Percentiles rank a stretch among this genome's conserved stretches.
Conservation (phyloP, 371 early-diverging fungal genomes). For the Mortierella sp. region DNA sequence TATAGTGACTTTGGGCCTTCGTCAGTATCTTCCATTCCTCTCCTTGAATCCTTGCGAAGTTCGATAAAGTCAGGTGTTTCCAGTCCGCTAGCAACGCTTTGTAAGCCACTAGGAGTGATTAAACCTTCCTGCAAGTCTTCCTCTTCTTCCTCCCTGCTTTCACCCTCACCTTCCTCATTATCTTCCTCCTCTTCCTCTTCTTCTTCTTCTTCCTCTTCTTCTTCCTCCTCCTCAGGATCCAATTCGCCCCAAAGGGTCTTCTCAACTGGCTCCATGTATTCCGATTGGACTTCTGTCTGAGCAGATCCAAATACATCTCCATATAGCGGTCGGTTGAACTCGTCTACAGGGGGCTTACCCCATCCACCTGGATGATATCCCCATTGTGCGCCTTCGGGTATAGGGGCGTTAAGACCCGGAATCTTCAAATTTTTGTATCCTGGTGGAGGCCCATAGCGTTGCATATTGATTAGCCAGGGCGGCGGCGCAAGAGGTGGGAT, state of each 20-base stretch:
- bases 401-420: constrained; percentile 97
- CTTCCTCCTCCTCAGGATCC: constrained; percentile 74
- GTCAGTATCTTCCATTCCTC: constrained; percentile 41
- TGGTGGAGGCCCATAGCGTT: constrained; percentile 98
- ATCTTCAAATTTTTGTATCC: constrained; percentile 94
- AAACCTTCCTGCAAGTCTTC: constrained; percentile 75
- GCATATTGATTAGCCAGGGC: constrained; percentile 99
- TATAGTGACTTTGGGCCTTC: constrained; percentile 86
- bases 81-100: constrained; percentile 84
- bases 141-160: constrained; percentile 64
- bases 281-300: constrained; percentile 58
- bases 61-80: constrained; percentile 95
- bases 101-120: constrained; percentile 91
- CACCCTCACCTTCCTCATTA: constrained; percentile 68
- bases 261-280: constrained; percentile 79
- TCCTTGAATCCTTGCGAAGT: constrained; percentile 82
- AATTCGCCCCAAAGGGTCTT: constrained; percentile 87
- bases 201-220: constrained; percentile 73
- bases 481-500: constrained; percentile 97
- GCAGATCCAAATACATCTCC: constrained; percentile 95
- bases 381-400: constrained; percentile 99
- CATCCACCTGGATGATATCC: constrained; percentile 99
- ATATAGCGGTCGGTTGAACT: constrained; percentile 93
- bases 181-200: constrained; percentile 76
- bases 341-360: constrained; percentile 98